Percentiles rank a stretch among this genome's conserved stretches.
Evolutionary conservation across 768 basidiomycete species (phyloP).

Genomic region (Boletus sp.): DNA sequence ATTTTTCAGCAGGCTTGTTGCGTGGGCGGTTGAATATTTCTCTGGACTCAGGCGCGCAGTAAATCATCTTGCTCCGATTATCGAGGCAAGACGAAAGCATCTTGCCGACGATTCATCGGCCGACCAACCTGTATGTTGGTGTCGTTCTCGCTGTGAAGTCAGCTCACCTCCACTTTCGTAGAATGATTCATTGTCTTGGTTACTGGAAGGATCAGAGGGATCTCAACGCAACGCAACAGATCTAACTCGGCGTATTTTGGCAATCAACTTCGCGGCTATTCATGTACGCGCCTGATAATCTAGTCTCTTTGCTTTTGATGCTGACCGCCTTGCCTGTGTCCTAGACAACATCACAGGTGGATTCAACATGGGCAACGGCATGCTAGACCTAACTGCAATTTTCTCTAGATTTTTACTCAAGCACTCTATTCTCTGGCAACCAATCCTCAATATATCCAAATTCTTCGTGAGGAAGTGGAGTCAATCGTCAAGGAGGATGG

Average conservation of each 20-base stretch:
- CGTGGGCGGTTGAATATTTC: not conserved
- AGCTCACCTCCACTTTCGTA: not conserved
- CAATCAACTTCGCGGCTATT: slow-evolving; percentile 8
- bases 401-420: not conserved
- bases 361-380: not conserved
- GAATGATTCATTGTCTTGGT: slow-evolving; percentile 35
- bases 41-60: not conserved
- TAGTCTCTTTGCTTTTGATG: not conserved
- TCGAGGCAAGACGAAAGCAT: slow-evolving; percentile 7
- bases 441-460: too few species aligned
- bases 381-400: not conserved
- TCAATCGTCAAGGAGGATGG: too few species aligned
- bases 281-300: not conserved
- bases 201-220: slow-evolving; percentile 24
- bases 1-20: not conserved
- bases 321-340: not conserved
- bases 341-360: slow-evolving; percentile 3
- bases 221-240: slow-evolving; percentile 11
- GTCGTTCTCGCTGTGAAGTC: not conserved
- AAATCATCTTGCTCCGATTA: slow-evolving; percentile 24
- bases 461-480: too few species aligned
- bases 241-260: slow-evolving; percentile 16
- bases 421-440: too few species aligned
- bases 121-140: not conserved
- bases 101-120: not conserved